These are phyloP conservation scores for Mucuna pruriens DNA, from an alignment of 306 rosid genomes.

Conservation along the genomic window DNA sequence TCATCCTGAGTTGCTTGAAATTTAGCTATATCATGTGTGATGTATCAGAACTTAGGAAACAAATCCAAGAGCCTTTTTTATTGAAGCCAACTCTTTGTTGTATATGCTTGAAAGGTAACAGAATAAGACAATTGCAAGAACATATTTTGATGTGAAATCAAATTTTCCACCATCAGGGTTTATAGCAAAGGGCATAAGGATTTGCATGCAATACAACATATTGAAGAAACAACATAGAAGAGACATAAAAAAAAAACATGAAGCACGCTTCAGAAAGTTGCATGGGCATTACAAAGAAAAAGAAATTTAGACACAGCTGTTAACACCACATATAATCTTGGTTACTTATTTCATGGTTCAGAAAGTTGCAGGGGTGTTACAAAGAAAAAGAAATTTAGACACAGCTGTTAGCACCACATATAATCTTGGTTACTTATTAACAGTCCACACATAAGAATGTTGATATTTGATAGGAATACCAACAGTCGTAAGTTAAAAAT, in stretches of 20 bases:
- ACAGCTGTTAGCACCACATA: neutral
- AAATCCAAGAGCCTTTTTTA: neutral
- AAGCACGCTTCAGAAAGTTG: neutral
- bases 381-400: neutral
- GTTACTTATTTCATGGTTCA: neutral
- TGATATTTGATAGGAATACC: slow-evolving; percentile 2
- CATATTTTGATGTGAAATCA: neutral
- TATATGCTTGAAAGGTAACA: neutral
- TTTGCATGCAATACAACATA: neutral
- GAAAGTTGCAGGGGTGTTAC: neutral
- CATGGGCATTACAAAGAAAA: neutral
- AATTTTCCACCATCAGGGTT: neutral
- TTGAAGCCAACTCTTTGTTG: neutral
- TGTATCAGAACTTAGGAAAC: slow-evolving; percentile 9
- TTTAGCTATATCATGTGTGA: neutral
- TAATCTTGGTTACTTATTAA: neutral
- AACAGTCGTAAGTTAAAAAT: neutral
- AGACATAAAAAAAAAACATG: neutral
- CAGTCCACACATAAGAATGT: neutral
- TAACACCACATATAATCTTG: neutral
- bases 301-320: neutral
- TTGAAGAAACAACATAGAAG: neutral
- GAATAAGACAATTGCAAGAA: neutral
- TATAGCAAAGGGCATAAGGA: neutral
- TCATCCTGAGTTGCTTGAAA: neutral